phyloP scores from a whole-genome alignment of 164 flowering plant genomes.

The Taxillus chinensis region DNA sequence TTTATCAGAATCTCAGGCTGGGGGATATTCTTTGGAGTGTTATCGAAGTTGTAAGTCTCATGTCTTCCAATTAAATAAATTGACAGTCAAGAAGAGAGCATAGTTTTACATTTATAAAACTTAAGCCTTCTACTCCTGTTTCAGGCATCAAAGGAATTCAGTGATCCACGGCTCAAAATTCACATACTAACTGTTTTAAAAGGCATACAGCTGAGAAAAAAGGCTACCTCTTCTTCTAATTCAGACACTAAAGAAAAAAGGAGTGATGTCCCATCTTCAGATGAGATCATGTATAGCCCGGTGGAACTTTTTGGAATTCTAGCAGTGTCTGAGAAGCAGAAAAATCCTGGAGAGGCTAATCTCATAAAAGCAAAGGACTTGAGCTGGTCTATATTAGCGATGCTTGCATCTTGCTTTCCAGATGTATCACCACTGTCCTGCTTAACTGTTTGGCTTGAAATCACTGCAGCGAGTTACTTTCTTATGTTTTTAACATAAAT shows the following conservation, averaged over 20 bases:
- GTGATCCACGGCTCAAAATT: slow-evolving; percentile 62
- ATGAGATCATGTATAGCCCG: slow-evolving; percentile 33
- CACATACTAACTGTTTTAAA: slow-evolving; percentile 81
- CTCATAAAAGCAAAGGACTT: slow-evolving; percentile 72
- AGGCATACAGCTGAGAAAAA: slow-evolving; percentile 65
- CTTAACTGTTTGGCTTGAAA: slow-evolving; percentile 94
- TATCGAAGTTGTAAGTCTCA: slow-evolving; percentile 55
- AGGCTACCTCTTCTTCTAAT: slow-evolving; percentile 27
- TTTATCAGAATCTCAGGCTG: slow-evolving; percentile 84
- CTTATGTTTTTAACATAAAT: background rate
- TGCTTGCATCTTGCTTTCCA: slow-evolving; percentile 89
- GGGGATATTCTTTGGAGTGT: slow-evolving; percentile 69
- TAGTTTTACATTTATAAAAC: background rate
- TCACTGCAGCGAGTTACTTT: slow-evolving; percentile 73
- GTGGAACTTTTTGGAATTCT: slow-evolving; percentile 81
- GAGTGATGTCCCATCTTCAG: slow-evolving; percentile 24
- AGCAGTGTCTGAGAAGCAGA: slow-evolving; percentile 82
- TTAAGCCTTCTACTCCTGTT: slow-evolving; percentile 7
- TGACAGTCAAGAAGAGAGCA: background rate
- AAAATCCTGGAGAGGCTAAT: slow-evolving; percentile 76
- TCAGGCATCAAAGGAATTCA: slow-evolving; percentile 85
- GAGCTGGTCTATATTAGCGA: slow-evolving; percentile 89
- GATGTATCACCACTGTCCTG: slow-evolving; percentile 83
- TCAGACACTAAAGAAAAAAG: slow-evolving; percentile 24
- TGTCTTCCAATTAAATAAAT: background rate